Base-by-base conservation (phyloP, 1,284 basidiomycete genomes). In the Laetiporus sulphureus region DNA sequence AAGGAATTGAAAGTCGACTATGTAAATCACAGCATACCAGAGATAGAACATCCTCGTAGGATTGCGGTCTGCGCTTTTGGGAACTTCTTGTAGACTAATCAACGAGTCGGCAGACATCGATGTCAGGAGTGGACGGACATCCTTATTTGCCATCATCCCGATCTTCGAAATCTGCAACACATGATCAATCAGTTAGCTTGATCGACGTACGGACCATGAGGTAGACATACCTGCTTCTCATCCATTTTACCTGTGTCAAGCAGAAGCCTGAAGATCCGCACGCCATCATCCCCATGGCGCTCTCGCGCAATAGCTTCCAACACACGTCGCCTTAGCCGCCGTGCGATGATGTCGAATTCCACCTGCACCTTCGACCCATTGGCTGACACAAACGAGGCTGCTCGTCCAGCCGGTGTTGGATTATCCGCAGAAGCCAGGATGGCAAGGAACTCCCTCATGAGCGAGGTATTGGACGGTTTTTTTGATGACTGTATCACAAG, bases 211-310 rank as follows among this genome's bases (percentile, higher is more conserved):
- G 6, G 38, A 8, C 36, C 33, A 20, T 4, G 25, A 4, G 5
- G 13, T 8, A 25, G 7, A 66, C 75, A 45, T 45, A 90, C 91
- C 69, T 93, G 91, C 59, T 95, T 94, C 63, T 98, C 95, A 48
- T 94, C 91, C 69, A 95, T 83, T 65, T 96, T 96, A n/a, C 91
- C 91, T n/a, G 83, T 83, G 42, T 86, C 80, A 38, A 90, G 64
- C 22, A 99, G 65, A 16, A 97, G 71, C 38, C 86, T 75, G 47
- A 98, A 67, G 40, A 98, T 83, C 27, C 94, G 74, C 2, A 93
- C 83, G 11, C 89, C 93, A 32, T 83, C 79, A 13, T 82, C 72
- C n/a, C 93, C 93, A 57, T 93, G 83, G 51, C 84, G 79, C 53
- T 94, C 88, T 51, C 83, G 71, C 27, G 94, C 78, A 20, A 93